Base-by-base conservation (phyloP, 2,329 filamentous ascomycete genomes). In the Domatiomyces catenatus region DNA sequence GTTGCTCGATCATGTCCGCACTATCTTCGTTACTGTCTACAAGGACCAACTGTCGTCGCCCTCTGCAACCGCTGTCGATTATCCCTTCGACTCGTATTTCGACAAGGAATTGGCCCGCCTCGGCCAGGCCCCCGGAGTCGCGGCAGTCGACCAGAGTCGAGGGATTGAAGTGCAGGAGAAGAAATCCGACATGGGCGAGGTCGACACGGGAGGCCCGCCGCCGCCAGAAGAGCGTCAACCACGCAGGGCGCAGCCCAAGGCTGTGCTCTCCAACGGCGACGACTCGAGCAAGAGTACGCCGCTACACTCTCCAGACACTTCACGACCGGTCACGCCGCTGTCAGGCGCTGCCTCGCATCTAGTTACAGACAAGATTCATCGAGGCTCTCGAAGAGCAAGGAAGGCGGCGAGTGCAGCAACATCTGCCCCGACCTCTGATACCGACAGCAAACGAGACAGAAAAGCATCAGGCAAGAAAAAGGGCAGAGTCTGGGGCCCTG, bases 1-100 rank as follows among this genome's bases (percentile, higher is more conserved):
- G 66, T 81, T 98, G 46, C 80, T 98, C 58, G 90, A 95, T 63
- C 94, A 96, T 62, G 87, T 96, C 61, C 86, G 83, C 65, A 88
- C 85, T 8, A 81, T 98, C 32, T 98, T 96, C 63, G 76, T 92
- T 58, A 85, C 88, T 57, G 75, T 95, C 24, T 98, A 96, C 66
- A 85, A 82, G 58, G 83, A 92, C 52, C 84, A 94, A 66, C 72
- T 98, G 50, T 88, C 81, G 65, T 85, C 85, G 59, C 79, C 84
- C 22, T 79, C 90, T 63, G 85, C 81, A 8, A 87, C 84, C 49
- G 74, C 85, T 19, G 75, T 92, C 51, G 79, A 89, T 63, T 94
- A 88, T 69, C 76, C 79, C 48, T 98, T 98, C 64, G 87, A 93
- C 63, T 76, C 83, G 60, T 96, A 95, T 67, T 98, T 96, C 65